Percentiles rank a stretch among this genome's conserved stretches.
These are phyloP conservation scores for Beta corolliflora DNA, from an alignment of 179 eudicot species.

Conservation along the genomic window DNA sequence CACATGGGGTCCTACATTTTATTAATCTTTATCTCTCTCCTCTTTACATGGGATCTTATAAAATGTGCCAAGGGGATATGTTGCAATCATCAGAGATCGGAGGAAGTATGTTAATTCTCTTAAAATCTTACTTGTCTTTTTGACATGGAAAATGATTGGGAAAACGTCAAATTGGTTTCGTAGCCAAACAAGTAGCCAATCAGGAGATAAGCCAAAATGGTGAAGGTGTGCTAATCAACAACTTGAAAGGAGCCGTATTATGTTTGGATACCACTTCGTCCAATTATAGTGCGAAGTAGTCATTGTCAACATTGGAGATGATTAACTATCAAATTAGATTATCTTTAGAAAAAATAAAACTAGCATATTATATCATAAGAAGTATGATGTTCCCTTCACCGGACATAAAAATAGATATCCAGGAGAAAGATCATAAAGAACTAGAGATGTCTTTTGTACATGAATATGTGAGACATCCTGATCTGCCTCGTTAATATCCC, in stretches of 20 bases:
- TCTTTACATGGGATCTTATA: too few relatives aligned
- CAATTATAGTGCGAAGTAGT: neutral
- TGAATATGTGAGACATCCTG: neutral
- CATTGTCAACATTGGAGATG: neutral
- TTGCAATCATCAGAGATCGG: too few relatives aligned
- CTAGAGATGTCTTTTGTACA: neutral
- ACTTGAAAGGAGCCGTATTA: too few relatives aligned
- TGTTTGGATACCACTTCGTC: neutral
- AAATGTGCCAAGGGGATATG: too few relatives aligned
- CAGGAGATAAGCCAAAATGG: too few relatives aligned
- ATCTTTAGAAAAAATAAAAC: too few relatives aligned
- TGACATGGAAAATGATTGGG: neutral
- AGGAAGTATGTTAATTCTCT: neutral
- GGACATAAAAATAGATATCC: neutral
- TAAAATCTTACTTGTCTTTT: neutral
- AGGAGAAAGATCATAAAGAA: neutral
- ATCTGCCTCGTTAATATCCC: neutral
- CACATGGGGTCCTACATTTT: too few relatives aligned
- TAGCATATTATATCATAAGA: too few relatives aligned
- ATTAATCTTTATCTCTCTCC: too few relatives aligned
- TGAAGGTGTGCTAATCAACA: too few relatives aligned
- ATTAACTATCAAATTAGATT: neutral
- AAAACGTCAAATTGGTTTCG: too few relatives aligned
- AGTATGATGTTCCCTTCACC: neutral
- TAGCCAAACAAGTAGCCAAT: too few relatives aligned